Evolutionary conservation across 164 flowering plant genomes (phyloP).

Genomic region (Santalum album): DNA sequence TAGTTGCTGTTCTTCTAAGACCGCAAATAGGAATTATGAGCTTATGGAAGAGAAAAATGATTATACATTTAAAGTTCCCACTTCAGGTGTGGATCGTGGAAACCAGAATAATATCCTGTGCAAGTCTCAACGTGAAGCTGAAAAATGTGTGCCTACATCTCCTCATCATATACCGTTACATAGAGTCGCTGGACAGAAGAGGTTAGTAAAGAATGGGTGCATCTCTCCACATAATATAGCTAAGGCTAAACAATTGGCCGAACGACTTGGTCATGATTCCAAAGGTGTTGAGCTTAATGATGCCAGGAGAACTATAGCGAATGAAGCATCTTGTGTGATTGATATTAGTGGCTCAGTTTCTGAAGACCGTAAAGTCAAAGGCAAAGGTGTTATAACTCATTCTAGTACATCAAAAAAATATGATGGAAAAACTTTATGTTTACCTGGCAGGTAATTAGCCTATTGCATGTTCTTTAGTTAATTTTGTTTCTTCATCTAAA

Average conservation of each 20-base stretch:
- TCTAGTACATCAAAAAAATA: slow-evolving; percentile 16
- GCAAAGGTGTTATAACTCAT: slow-evolving; percentile 32
- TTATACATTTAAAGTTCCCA: slow-evolving; percentile 7
- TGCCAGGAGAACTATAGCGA: slow-evolving; percentile 3
- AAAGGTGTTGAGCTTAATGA: slow-evolving; percentile 14
- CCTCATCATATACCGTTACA: slow-evolving; percentile 17
- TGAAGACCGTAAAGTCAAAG: slow-evolving; percentile 35
- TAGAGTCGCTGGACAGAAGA: slow-evolving; percentile 37
- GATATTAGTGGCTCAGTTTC: slow-evolving; percentile 25
- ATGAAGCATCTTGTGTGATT: slow-evolving; percentile 9
- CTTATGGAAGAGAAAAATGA: slow-evolving; percentile 20
- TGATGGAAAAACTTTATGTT: slow-evolving; percentile 9
- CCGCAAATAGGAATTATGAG: slow-evolving; percentile 10
- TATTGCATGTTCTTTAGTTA: not conserved
- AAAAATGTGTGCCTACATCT: slow-evolving; percentile 2
- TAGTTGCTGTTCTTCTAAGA: slow-evolving; percentile 8
- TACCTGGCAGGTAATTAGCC: slow-evolving; percentile 31
- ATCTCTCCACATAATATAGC: slow-evolving; percentile 74
- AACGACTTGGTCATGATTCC: slow-evolving; percentile 7
- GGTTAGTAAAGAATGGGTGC: slow-evolving; percentile 79
- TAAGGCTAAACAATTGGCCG: slow-evolving; percentile 30
- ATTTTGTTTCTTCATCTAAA: no score
- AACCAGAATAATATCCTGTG: slow-evolving; percentile 12
- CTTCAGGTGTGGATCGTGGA: slow-evolving; percentile 11
- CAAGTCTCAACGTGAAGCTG: slow-evolving; percentile 9